phyloP scores from a whole-genome alignment of 306 rosid genomes.

The Casuarina glauca region DNA sequence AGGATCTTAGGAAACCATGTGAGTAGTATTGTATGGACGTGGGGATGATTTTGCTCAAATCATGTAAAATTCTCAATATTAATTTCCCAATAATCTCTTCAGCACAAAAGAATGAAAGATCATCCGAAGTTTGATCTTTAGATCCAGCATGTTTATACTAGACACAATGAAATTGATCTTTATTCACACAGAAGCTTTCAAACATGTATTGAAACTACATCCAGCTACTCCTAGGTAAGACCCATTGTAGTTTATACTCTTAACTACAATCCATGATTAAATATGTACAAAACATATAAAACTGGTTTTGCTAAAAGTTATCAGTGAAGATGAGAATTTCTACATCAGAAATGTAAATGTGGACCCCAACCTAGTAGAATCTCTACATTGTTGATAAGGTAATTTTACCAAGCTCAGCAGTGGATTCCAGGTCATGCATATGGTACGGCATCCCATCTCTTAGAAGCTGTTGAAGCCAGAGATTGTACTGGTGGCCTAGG shows the following conservation, averaged over 20 bases:
- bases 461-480: conserved; percentile 19
- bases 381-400: conserved; percentile 9
- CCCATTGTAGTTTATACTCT: no score
- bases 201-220: background rate
- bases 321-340: background rate
- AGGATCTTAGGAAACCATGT: no score
- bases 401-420: conserved; percentile 1
- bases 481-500: conserved; percentile 34
- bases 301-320: background rate
- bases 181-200: background rate
- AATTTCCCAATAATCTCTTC: no score
- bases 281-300: background rate
- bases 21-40: no score
- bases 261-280: background rate
- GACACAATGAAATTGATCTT: background rate
- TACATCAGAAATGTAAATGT: background rate
- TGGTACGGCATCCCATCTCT: conserved; percentile 42
- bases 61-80: no score
- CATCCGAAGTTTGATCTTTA: no score
- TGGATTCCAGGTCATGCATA: conserved; percentile 8
- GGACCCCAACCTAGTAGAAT: conserved; percentile 15
- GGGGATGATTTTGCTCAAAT: no score
- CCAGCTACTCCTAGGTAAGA: background rate
- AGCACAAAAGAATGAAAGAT: no score
- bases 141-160: background rate